phyloP scores from a whole-genome alignment of 495 filamentous ascomycete species.

The Darksidea phi region DNA sequence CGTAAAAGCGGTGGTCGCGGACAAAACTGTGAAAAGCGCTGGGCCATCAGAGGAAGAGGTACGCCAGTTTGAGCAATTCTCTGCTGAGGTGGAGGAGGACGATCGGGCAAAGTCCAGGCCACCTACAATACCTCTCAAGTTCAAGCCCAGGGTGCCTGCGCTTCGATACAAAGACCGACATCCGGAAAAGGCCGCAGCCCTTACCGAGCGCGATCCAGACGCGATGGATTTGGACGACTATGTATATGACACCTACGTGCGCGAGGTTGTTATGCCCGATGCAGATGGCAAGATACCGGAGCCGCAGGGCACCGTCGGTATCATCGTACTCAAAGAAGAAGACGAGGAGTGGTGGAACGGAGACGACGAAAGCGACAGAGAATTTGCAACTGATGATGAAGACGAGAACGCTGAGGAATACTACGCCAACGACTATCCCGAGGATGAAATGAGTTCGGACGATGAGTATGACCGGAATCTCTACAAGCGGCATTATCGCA shows the following conservation, averaged over 20 bases:
- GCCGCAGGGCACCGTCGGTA: slow-evolving; percentile 47
- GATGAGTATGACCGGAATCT: slow-evolving; percentile 56
- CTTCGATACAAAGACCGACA: slow-evolving; percentile 36
- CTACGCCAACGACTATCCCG: slow-evolving; percentile 66
- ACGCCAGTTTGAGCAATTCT: slow-evolving; percentile 25
- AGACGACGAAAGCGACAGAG: slow-evolving; percentile 64
- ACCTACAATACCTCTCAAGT: background rate
- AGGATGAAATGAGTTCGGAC: slow-evolving; percentile 60
- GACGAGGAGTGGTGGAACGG: slow-evolving; percentile 59
- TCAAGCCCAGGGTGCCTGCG: slow-evolving; percentile 38
- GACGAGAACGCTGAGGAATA: slow-evolving; percentile 57
- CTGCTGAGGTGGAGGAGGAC: slow-evolving; percentile 27
- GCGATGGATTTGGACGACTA: slow-evolving; percentile 51
- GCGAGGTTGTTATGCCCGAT: slow-evolving; percentile 34
- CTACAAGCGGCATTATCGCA: slow-evolving; percentile 48
- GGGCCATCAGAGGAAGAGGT: slow-evolving; percentile 32
- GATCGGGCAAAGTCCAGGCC: slow-evolving; percentile 4
- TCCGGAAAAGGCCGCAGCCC: slow-evolving; percentile 24
- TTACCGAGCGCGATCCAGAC: slow-evolving; percentile 13
- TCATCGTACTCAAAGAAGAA: slow-evolving; percentile 59
- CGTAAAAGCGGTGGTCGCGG: slow-evolving; percentile 2
- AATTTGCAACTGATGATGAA: slow-evolving; percentile 38
- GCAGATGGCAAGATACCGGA: slow-evolving; percentile 2
- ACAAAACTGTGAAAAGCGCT: slow-evolving; percentile 19
- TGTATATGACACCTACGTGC: slow-evolving; percentile 64